Percentiles rank a stretch among this genome's conserved stretches.
Evolutionary conservation across 2,329 filamentous ascomycete species (phyloP).

Genomic region (Fusarium nematophilum): DNA sequence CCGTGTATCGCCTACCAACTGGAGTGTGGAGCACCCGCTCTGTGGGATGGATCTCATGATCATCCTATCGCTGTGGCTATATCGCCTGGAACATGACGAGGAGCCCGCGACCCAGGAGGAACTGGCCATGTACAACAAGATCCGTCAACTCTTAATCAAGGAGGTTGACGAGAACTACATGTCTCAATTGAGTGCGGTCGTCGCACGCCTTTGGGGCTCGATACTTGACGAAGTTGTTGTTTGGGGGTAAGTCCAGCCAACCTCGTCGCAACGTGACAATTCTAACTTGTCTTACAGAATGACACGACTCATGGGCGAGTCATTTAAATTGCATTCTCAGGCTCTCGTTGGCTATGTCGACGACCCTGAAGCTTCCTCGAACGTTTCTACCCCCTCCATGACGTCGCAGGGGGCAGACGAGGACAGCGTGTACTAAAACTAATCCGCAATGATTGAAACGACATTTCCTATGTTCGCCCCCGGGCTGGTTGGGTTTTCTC

Average conservation of each 20-base stretch:
- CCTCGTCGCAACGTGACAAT: constrained; percentile 1
- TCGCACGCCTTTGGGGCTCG: constrained; percentile 94
- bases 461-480: constrained; percentile 57
- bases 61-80: constrained; percentile 97
- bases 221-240: constrained; percentile 99
- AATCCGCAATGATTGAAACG: constrained; percentile 61
- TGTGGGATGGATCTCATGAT: constrained; percentile 98
- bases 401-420: constrained; percentile 77
- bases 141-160: constrained; percentile 90
- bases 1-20: constrained; percentile 97
- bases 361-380: constrained; percentile 76
- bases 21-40: constrained; percentile 97
- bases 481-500: constrained; percentile 37
- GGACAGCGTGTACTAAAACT: constrained; percentile 76
- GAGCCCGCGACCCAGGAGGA: constrained; percentile 89
- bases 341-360: constrained; percentile 95
- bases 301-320: constrained; percentile 96
- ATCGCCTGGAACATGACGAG: constrained; percentile 98
- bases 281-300: constrained; percentile 66
- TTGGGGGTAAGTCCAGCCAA: constrained; percentile 85
- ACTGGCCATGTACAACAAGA: constrained; percentile 89
- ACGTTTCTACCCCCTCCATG: constrained; percentile 77
- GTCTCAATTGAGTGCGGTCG: constrained; percentile 90
- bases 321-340: constrained; percentile 96
- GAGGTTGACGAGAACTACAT: constrained; percentile 86